phyloP scores from a whole-genome alignment of 2,329 filamentous ascomycete species.

The Helotiales sp. region DNA sequence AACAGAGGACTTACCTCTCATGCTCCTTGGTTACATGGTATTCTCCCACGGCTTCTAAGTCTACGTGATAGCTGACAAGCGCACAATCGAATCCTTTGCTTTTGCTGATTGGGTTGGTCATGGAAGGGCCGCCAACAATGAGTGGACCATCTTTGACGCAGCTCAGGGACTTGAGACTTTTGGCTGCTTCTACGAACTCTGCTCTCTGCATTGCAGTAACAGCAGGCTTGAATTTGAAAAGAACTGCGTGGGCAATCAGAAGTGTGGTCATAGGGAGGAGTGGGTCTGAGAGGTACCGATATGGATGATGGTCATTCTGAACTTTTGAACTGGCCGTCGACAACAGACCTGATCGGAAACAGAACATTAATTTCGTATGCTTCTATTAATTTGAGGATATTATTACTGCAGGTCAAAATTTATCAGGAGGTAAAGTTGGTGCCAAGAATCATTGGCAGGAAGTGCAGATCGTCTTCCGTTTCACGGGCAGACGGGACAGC shows the following conservation, averaged over 20 bases:
- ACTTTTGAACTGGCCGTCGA: neutral
- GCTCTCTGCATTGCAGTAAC: constrained; percentile 25
- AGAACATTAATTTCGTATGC: no score
- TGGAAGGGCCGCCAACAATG: constrained; percentile 33
- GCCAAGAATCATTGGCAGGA: neutral
- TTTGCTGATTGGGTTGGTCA: constrained; percentile 29
- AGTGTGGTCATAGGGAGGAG: neutral
- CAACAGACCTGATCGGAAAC: no score
- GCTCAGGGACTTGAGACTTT: constrained; percentile 27
- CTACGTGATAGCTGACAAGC: constrained; percentile 33
- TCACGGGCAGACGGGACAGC: constrained; percentile 8
- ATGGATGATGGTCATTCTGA: constrained; percentile 35
- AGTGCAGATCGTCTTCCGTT: constrained; percentile 1
- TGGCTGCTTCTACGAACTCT: constrained; percentile 25
- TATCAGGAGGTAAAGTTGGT: neutral
- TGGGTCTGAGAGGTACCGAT: constrained; percentile 23
- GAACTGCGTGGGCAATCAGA: constrained; percentile 19
- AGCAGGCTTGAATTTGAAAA: constrained; percentile 31
- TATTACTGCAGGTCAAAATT: neutral
- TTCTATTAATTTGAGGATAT: neutral
- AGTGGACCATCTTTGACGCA: constrained; percentile 30
- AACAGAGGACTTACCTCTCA: constrained; percentile 21
- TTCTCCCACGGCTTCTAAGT: constrained; percentile 27
- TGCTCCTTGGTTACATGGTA: constrained; percentile 35
- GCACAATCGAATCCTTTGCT: constrained; percentile 34